phyloP scores from a whole-genome alignment of 768 basidiomycete species.

The Kwoniella dendrophila region DNA sequence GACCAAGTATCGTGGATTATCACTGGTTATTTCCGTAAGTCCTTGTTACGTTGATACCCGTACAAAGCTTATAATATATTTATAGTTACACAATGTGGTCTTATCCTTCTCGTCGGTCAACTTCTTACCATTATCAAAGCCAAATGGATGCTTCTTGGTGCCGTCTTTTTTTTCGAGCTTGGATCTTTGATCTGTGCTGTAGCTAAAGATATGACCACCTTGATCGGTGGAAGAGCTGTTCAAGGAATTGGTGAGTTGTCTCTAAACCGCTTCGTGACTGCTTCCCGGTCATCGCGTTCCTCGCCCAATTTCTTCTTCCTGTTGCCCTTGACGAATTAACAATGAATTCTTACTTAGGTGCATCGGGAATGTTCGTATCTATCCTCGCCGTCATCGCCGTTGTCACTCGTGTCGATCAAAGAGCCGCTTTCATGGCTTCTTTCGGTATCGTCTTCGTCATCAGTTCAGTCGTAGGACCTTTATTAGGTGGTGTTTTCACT shows the following conservation, averaged over 20 bases:
- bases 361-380: conserved; percentile 57
- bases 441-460: conserved; percentile 51
- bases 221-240: conserved; percentile 50
- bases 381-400: conserved; percentile 58
- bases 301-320: too few relatives aligned
- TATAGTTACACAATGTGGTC: conserved; percentile 48
- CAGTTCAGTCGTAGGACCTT: conserved; percentile 53
- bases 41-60: background rate
- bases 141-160: conserved; percentile 52
- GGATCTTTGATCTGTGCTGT: conserved; percentile 55
- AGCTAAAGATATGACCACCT: conserved; percentile 44
- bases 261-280: too few relatives aligned
- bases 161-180: conserved; percentile 56
- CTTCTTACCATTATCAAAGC: conserved; percentile 51
- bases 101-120: conserved; percentile 53
- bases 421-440: conserved; percentile 51
- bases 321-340: too few relatives aligned
- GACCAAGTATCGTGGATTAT: conserved; percentile 46
- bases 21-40: conserved; percentile 43
- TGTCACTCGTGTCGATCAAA: conserved; percentile 40
- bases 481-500: conserved; percentile 55
- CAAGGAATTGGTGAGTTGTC: conserved; percentile 43
- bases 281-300: too few relatives aligned
- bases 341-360: conserved; percentile 25
- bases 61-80: background rate